phyloP scores from a whole-genome alignment of 345 rosid species.

The Pelargonium nanum region DNA sequence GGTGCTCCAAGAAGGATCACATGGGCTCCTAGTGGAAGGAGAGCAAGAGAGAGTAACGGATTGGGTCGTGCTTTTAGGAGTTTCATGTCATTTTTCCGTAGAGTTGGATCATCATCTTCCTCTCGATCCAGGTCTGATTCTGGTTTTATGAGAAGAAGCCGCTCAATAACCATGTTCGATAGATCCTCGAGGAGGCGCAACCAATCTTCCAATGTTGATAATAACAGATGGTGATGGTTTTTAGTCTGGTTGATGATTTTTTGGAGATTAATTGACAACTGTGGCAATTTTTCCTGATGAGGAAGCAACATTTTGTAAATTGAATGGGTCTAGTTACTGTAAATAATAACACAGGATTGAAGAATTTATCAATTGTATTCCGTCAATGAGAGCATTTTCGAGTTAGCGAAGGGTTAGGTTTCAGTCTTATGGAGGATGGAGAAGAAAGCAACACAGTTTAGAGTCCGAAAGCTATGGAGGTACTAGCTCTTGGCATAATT shows the following conservation, averaged over 20 bases:
- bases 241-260: slow-evolving; percentile 11
- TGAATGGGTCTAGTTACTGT: slow-evolving; percentile 24
- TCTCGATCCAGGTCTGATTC: slow-evolving; percentile 15
- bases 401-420: slow-evolving; percentile 5
- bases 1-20: slow-evolving; percentile 45
- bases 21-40: slow-evolving; percentile 38
- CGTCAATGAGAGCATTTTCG: background rate
- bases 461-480: slow-evolving; percentile 12
- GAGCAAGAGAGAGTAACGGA: slow-evolving; percentile 37
- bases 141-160: slow-evolving; percentile 24
- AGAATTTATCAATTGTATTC: slow-evolving; percentile 10
- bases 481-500: slow-evolving; percentile 8
- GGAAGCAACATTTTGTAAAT: slow-evolving; percentile 21
- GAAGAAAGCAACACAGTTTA: slow-evolving; percentile 13
- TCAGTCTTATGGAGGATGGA: slow-evolving; percentile 3
- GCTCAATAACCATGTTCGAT: slow-evolving; percentile 13
- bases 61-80: slow-evolving; percentile 30
- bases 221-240: slow-evolving; percentile 12
- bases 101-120: slow-evolving; percentile 21
- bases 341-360: slow-evolving; percentile 19
- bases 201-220: slow-evolving; percentile 16
- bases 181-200: slow-evolving; percentile 25
- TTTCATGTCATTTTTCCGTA: slow-evolving; percentile 32
- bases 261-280: slow-evolving; percentile 1
- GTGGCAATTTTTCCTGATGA: slow-evolving; percentile 16